Evolutionary conservation across 2,329 filamentous ascomycete genomes (phyloP), one percentile per base, ranked within the genome.

Genomic region (Venturia carpophila): DNA sequence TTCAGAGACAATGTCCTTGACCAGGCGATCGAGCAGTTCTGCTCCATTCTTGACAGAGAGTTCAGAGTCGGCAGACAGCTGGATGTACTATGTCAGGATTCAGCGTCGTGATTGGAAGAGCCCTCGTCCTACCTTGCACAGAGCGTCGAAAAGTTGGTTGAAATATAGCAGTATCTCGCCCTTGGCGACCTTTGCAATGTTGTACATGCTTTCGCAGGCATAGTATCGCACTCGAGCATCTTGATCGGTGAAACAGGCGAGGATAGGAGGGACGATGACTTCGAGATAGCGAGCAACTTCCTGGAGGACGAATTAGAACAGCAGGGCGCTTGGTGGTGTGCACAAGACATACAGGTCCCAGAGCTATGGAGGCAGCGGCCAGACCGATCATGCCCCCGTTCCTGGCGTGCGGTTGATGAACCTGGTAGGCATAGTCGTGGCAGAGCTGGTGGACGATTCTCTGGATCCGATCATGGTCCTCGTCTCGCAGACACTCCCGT

Each of bases 121-220:
- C 17, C 6, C 61, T 60, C 30, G 21, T 47, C 55, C 27, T 66
- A 95, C 92, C 84, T 97, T 97, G 80, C 92, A 96, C 64, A 99
- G 80, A 27, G 94, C 92, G 79, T 99, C 94, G 73, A 99, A 99
- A 68, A 99, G 94, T 72, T 95, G 90, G 77, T 99, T 99, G 78
- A 99, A 99, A 80, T 96, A 99, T 49, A 95, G 85, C 69, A 99
- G 78, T 24, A 99, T 94, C 77, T 99, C 94, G 45, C 95, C 94
- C 78, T 99, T 99, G 67, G 93, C 94, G 60, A 99, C 94, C 79
- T 99, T 99, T 73, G 94, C 92, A 73, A 99, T 99, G 77, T 99
- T 99, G 79, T 99, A 99, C 94, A 99, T 99, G 76, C 92, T 95
- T 80, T 99, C 94, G 78, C 94, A 99, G 30, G 94, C 94, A 78